Evolutionary conservation across 805 yeast genomes (phyloP), one percentile per base, ranked within the genome.

Genomic region (Lachancea sp.): DNA sequence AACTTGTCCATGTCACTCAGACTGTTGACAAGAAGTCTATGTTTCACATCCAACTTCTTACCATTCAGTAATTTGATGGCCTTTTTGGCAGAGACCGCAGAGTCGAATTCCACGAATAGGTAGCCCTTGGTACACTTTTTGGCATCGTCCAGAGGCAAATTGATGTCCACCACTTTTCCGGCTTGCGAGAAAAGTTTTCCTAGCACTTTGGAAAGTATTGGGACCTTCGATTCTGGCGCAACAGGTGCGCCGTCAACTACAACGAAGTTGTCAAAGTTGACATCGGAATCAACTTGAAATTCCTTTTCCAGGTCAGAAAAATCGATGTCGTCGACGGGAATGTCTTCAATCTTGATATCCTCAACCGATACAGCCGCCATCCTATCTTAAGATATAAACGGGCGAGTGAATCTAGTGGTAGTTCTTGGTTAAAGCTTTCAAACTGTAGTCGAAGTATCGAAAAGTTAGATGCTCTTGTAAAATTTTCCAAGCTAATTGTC

Each of bases 221-320:
- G 85, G 42, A 81, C 85, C 69, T 93, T 93, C 43, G 87, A 65
- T 62, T 83, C 95, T 47, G 97, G 96, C 20, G 95, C 95, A 50
- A 88, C 73, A 54, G 99, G 99, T 10, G 95, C 90, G 39, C 99
- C 99, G 63, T 89, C 97, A 42, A 88, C 84, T 26, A 91, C 85
- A 47, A 91, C 79, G 60, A 79, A 89, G 58, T 78, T 78, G 59
- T 86, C 95, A 46, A 85, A 73, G 41, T 80, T 77, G 47, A 74
- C 69, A 16, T 44, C 41, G 42, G 77, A 79, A 44, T 75, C 79
- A 41, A 84, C 80, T 19, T 77, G 66, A 65, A 75, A 88, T 67
- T 86, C 73, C 46, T 75, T 80, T 65, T 91, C 97, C 60, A 91
- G 74, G 64, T 90, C 97, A 49, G 87, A 70, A 69, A 86, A 89